Percentiles rank a stretch among this genome's conserved stretches.
These are phyloP conservation scores for Boletus sp. DNA, from an alignment of 768 basidiomycete genomes.

Conservation along the genomic window DNA sequence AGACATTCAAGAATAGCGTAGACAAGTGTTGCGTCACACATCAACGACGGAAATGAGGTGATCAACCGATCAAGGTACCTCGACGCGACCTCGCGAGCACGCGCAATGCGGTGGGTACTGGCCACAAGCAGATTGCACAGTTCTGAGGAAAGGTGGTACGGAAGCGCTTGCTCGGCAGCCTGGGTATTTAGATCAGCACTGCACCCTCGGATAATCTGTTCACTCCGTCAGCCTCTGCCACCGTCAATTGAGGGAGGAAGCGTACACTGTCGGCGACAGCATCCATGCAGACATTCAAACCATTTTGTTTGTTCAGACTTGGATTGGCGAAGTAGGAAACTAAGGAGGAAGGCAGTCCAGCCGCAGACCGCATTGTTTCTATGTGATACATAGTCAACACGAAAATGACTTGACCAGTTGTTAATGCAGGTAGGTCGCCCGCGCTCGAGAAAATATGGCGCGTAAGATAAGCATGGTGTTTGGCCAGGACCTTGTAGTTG, in stretches of 20 bases:
- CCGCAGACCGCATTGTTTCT: constrained; percentile 79
- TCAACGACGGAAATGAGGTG: constrained; percentile 88
- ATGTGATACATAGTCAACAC: constrained; percentile 83
- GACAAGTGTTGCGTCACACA: constrained; percentile 87
- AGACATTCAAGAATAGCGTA: constrained; percentile 89
- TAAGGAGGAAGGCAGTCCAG: constrained; percentile 76
- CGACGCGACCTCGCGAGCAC: constrained; percentile 77
- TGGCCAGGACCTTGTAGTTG: constrained; percentile 55
- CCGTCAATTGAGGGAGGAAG: background rate
- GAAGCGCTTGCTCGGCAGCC: constrained; percentile 78
- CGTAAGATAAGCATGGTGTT: constrained; percentile 62
- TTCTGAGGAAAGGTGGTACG: constrained; percentile 63
- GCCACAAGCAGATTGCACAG: constrained; percentile 70
- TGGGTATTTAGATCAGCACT: constrained; percentile 67
- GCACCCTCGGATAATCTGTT: constrained; percentile 75
- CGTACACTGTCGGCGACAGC: constrained; percentile 79
- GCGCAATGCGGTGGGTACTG: constrained; percentile 79
- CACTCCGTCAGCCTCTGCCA: background rate
- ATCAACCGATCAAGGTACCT: constrained; percentile 84
- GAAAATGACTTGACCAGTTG: constrained; percentile 82
- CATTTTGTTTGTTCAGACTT: constrained; percentile 68
- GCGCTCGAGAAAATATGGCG: constrained; percentile 63
- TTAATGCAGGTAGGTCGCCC: constrained; percentile 68
- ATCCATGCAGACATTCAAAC: constrained; percentile 76
- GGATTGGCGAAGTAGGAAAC: constrained; percentile 86